Percentiles rank a stretch among this genome's conserved stretches.
Evolutionary conservation across 176 grass and related monocot genomes (phyloP).

Genomic region (Oryza nivara): DNA sequence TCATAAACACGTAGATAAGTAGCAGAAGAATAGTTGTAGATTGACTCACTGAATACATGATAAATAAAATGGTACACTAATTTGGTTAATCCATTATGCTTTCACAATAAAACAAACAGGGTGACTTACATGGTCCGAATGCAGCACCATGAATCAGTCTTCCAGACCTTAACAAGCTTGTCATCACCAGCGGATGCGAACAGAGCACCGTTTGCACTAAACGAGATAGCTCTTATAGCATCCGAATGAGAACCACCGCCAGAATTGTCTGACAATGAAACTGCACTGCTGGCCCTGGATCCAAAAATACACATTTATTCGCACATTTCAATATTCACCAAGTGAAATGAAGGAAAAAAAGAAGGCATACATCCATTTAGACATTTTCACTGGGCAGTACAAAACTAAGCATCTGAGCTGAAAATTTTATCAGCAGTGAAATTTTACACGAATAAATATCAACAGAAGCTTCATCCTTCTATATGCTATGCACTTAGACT

Average conservation of each 20-base stretch:
- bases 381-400: neutral
- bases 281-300: conserved; percentile 52
- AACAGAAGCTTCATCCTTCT: neutral
- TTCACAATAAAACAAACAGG: neutral
- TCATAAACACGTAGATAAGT: conserved; percentile 5
- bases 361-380: neutral
- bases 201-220: conserved; percentile 53
- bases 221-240: conserved; percentile 71
- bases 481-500: neutral
- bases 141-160: conserved; percentile 68
- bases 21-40: neutral
- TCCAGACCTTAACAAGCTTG: conserved; percentile 90
- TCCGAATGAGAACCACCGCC: conserved; percentile 61
- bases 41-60: neutral
- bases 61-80: neutral
- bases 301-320: neutral
- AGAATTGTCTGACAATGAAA: conserved; percentile 54
- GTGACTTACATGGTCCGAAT: conserved; percentile 67
- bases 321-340: neutral
- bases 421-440: neutral
- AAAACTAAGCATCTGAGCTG: neutral
- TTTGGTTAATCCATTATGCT: neutral
- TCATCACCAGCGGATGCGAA: conserved; percentile 86
- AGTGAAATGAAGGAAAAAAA: neutral
- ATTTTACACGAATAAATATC: neutral